Percentiles rank a stretch among this genome's conserved stretches.
These are phyloP conservation scores for Thraustochytrium striatum DNA, from an alignment of 352 stramenopile species.

Conservation along the genomic window DNA sequence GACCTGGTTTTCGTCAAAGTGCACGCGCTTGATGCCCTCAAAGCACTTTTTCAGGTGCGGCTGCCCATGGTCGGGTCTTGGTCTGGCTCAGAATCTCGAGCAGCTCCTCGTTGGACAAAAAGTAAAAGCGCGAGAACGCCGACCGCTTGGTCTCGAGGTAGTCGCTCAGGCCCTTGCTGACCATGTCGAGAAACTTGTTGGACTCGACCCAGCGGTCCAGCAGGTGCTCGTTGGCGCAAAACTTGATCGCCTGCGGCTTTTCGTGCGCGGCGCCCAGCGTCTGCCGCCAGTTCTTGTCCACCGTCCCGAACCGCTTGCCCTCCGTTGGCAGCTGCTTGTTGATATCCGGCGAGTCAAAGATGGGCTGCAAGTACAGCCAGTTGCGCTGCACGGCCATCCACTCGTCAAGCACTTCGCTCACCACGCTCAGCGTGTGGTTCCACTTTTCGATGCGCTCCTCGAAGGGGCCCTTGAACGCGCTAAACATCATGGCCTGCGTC, in stretches of 20 bases:
- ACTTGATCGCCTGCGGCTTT: slow-evolving; percentile 76
- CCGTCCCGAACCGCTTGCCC: slow-evolving; percentile 85
- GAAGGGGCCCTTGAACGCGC: slow-evolving; percentile 87
- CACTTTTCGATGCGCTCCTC: slow-evolving; percentile 85
- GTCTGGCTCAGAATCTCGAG: slow-evolving; percentile 89
- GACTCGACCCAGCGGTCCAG: slow-evolving; percentile 84
- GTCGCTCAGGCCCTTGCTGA: slow-evolving; percentile 88
- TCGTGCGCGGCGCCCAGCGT: slow-evolving; percentile 73
- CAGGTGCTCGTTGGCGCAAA: slow-evolving; percentile 86
- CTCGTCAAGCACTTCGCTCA: slow-evolving; percentile 86
- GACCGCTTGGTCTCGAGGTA: slow-evolving; percentile 90
- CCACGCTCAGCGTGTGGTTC: slow-evolving; percentile 75
- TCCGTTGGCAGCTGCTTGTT: slow-evolving; percentile 90
- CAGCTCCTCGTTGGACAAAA: slow-evolving; percentile 88
- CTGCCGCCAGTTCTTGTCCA: slow-evolving; percentile 89
- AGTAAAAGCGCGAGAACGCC: slow-evolving; percentile 88
- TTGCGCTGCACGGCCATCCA: slow-evolving; percentile 88
- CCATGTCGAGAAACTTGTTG: slow-evolving; percentile 88
- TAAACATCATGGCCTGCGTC: slow-evolving; percentile 90
- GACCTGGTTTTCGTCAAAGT: slow-evolving; percentile 81
- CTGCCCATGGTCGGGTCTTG: slow-evolving; percentile 88
- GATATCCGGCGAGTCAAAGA: slow-evolving; percentile 90
- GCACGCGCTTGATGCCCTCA: slow-evolving; percentile 83
- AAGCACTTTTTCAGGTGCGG: slow-evolving; percentile 92
- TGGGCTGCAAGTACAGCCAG: slow-evolving; percentile 91